Base-by-base conservation (phyloP, 257 asterid species). In the Lithospermum erythrorhizon region DNA sequence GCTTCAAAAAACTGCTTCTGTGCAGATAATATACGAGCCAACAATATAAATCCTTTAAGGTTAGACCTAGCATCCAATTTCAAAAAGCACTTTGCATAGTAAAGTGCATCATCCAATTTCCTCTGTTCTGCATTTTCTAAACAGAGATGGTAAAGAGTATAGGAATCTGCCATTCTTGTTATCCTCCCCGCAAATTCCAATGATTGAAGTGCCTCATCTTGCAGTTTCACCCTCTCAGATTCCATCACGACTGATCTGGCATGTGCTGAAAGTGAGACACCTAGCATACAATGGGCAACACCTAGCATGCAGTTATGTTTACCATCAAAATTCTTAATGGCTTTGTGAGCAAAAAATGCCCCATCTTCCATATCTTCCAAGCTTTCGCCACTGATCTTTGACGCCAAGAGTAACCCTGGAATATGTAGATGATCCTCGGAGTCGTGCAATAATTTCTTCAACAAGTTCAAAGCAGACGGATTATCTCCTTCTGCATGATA, bases 61-160 rank as follows among this genome's bases (percentile, higher is more conserved):
- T 73, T 79, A 64, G 88, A 88, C 18, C 93, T 87, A 8, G 78
- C 78, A 71, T 88, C 98, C 87, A 88, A 71, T 72, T 72, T 64
- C 61, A 88, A 66, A 74, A 88, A 72, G 61, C 52, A 21, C 73
- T 71, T 79, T 25, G 87, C 93, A 70, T 81, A 75, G 70, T 65
- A 47, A 72, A 91, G 75, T 14, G 98, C 90, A n/a, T 76, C 70
- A 68, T 86, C 90, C 85, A 86, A 76, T 80, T 91, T 88, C 80
- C 94, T 84, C 75, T 88, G 97, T 75, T 76, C 94, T 9, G 97
- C 97, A 70, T 79, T 72, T 74, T 88, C 97, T 68, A 88, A 64
- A 70, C 83, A 73, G 37, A 88, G 79, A 67, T 80, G 86, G 71
- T 78, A 82, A 61, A 86, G 55, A 65, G 84, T 71, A 25, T 68